Evolutionary conservation across 2,329 filamentous ascomycete genomes (phyloP).

Genomic region (Colletotrichum aenigma): DNA sequence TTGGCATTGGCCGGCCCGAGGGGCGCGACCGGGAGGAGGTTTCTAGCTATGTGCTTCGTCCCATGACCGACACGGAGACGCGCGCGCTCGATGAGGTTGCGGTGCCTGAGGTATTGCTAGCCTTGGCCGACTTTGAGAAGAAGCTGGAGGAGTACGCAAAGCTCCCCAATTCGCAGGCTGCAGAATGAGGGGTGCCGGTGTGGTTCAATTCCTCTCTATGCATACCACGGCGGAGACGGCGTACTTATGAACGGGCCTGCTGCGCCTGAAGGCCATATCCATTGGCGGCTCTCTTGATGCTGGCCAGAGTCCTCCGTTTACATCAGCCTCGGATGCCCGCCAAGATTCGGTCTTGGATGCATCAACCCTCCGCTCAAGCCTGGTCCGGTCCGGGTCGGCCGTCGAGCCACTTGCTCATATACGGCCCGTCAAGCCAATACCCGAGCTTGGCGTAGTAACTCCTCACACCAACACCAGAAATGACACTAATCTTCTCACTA

Average conservation of each 20-base stretch:
- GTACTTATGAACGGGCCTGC: background rate
- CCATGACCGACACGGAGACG: constrained; percentile 62
- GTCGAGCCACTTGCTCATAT: constrained; percentile 73
- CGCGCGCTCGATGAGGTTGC: constrained; percentile 52
- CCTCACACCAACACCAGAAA: constrained; percentile 94
- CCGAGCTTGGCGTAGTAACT: constrained; percentile 95
- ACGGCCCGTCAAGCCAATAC: constrained; percentile 91
- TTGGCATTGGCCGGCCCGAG: constrained; percentile 86
- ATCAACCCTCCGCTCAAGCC: background rate
- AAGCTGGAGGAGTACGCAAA: constrained; percentile 19
- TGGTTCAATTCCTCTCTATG: background rate
- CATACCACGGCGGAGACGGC: background rate
- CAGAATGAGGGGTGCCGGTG: background rate
- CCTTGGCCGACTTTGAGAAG: constrained; percentile 50
- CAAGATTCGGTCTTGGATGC: background rate
- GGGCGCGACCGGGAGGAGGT: constrained; percentile 72
- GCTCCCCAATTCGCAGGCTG: background rate
- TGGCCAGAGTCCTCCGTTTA: background rate
- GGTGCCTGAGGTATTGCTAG: constrained; percentile 54
- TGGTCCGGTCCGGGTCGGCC: constrained; percentile 35
- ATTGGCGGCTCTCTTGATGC: background rate
- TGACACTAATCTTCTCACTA: constrained; percentile 93
- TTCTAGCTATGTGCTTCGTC: constrained; percentile 76
- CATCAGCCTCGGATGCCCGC: background rate
- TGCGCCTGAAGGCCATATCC: background rate